Evolutionary conservation across 345 rosid species (phyloP), one percentile per base, ranked within the genome.

Genomic region (Salix viminalis): DNA sequence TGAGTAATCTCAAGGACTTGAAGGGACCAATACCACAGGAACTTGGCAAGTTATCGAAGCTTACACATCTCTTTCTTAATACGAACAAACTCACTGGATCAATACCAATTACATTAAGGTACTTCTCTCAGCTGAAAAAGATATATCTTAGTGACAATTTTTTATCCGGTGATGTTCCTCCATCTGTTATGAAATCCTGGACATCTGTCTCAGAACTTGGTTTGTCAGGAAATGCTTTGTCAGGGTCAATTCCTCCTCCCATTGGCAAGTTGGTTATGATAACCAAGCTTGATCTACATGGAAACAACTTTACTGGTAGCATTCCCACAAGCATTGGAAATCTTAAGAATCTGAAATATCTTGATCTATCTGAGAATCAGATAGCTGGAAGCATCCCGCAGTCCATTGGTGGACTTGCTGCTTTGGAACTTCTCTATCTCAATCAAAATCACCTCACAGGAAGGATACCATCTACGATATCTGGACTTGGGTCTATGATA

Each of bases 1-100:
- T 88, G 71, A 85, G 90, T 81, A 80, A 80, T 76, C 84, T 88
- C 80, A 87, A 87, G 80, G 76, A 86, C 28, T 74, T 90, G 83
- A 80, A 65, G 6, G 91, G 91, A 32, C 75, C 74, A 4, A 86
- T 90, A 5, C 94, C 88, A 0, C 52, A 67, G 0, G 90, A 79
- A 69, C 69, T 90, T 7, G 90, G 90, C 36, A 78, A 75, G 79
- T 76, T 88, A n/a, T 56, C 75, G 0, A 52, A 7, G 1, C 87
- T 90, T 26, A 28, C 48, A 5, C 69, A 39, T 71, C 82, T 90
- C 1, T 90, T 87, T 79, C 86, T 88, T n/a, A 79, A 86, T 77
- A 74, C 85, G 14, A 88, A 90, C 83, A 79, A 79, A 79, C 86
- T 88, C 36, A 64, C 80, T 9, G 89, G 91, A 23, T 65, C 90